Conservation (phyloP, 2,329 filamentous ascomycete genomes). For the Pleoardoris graminearum region DNA sequence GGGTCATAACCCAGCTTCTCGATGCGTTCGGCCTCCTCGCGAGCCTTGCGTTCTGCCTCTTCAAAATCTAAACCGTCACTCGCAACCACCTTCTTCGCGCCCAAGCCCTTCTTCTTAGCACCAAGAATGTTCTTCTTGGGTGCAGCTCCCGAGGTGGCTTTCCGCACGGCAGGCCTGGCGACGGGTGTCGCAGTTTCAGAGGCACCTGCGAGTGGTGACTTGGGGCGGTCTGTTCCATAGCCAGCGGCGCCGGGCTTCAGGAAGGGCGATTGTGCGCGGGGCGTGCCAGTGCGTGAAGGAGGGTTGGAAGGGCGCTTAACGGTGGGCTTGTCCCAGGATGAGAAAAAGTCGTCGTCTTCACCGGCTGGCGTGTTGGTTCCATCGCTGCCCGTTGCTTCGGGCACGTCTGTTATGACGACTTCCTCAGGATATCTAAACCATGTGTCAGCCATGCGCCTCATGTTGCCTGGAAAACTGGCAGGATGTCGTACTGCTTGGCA, state of each 20-base stretch:
- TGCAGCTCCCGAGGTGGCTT: constrained; percentile 64
- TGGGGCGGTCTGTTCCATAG: constrained; percentile 68
- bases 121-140: constrained; percentile 88
- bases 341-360: constrained; percentile 96
- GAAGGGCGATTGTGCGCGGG: constrained; percentile 85
- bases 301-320: constrained; percentile 97
- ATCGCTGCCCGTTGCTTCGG: constrained; percentile 59
- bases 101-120: constrained; percentile 64
- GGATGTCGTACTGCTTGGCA: constrained; percentile 71
- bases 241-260: constrained; percentile 70
- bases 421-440: constrained; percentile 73
- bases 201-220: constrained; percentile 70
- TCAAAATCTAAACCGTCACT: constrained; percentile 87
- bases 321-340: constrained; percentile 96
- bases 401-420: constrained; percentile 79
- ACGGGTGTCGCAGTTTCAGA: constrained; percentile 56
- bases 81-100: constrained; percentile 73
- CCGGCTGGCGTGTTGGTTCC: constrained; percentile 75
- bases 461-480: constrained; percentile 12
- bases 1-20: constrained; percentile 95
- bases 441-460: constrained; percentile 12
- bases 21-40: constrained; percentile 95
- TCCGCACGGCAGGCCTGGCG: constrained; percentile 72
- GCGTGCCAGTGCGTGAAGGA: constrained; percentile 84
- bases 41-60: constrained; percentile 93